Evolutionary conservation across 2,329 filamentous ascomycete genomes (phyloP).

Genomic region (Pseudocercospora vitis): DNA sequence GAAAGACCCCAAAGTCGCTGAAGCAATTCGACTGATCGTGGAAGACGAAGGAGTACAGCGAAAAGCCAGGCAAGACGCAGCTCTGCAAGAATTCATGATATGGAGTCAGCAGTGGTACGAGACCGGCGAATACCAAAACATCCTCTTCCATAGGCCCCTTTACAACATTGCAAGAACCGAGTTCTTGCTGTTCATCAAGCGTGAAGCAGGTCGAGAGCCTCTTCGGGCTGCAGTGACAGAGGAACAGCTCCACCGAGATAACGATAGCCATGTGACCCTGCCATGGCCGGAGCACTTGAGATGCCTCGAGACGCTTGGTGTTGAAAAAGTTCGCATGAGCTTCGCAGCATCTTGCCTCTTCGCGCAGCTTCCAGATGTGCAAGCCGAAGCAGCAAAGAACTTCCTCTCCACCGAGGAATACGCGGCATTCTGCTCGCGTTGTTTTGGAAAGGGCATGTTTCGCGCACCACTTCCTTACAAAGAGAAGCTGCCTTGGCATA

Average conservation of each 20-base stretch:
- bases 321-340: not conserved
- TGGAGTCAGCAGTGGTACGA: not conserved
- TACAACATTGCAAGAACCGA: not conserved
- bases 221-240: not conserved
- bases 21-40: not conserved
- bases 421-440: not conserved
- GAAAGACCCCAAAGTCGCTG: not conserved
- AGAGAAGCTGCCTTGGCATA: not conserved
- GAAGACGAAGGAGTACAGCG: not conserved
- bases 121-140: not conserved
- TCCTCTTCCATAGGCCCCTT: not conserved
- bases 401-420: slow-evolving; percentile 5
- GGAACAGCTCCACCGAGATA: not conserved
- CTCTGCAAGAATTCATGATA: not conserved
- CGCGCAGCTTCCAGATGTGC: slow-evolving; percentile 5
- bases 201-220: not conserved
- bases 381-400: slow-evolving; percentile 6
- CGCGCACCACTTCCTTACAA: not conserved
- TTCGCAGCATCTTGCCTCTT: not conserved
- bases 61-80: not conserved
- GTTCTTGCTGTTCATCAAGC: not conserved
- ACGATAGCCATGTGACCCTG: not conserved
- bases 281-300: not conserved
- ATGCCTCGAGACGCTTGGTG: not conserved
- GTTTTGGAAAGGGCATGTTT: not conserved